These are phyloP conservation scores for Anacardium occidentale DNA, from an alignment of 345 rosid genomes.

Conservation along the genomic window DNA sequence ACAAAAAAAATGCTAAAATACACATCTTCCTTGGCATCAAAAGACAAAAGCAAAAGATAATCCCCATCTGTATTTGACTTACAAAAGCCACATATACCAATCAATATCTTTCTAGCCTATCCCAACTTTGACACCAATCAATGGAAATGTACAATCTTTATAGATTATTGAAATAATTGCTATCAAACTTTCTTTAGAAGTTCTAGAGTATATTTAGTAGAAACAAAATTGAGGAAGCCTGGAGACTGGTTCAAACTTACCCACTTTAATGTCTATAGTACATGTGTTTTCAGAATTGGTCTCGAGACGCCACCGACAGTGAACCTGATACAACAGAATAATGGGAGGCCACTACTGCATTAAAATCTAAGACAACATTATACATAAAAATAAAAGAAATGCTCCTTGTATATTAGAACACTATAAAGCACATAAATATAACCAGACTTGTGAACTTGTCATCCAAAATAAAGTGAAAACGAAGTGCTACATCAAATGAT, in stretches of 20 bases:
- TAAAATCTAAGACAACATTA: neutral
- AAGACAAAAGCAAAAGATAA: neutral
- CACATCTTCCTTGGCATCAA: neutral
- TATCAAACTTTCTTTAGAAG: neutral
- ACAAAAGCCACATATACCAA: neutral
- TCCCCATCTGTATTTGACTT: neutral
- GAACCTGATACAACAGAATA: constrained; percentile 56
- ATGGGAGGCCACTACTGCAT: neutral
- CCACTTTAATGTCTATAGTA: constrained; percentile 68
- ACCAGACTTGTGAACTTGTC: neutral
- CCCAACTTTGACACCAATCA: neutral
- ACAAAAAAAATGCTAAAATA: neutral
- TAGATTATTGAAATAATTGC: neutral
- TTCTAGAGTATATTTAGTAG: neutral
- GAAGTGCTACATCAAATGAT: too few relatives aligned
- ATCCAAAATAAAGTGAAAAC: neutral
- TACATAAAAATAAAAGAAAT: neutral
- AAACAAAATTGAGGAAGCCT: neutral
- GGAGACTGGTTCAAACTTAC: constrained; percentile 40
- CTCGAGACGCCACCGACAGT: constrained; percentile 77
- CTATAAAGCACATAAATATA: neutral
- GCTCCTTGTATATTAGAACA: neutral
- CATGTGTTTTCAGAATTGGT: constrained; percentile 60
- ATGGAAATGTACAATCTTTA: too few relatives aligned
- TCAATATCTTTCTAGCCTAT: neutral